Evolutionary conservation across 768 basidiomycete species (phyloP).

Genomic region (Chalciporus sphaerocephalus): DNA sequence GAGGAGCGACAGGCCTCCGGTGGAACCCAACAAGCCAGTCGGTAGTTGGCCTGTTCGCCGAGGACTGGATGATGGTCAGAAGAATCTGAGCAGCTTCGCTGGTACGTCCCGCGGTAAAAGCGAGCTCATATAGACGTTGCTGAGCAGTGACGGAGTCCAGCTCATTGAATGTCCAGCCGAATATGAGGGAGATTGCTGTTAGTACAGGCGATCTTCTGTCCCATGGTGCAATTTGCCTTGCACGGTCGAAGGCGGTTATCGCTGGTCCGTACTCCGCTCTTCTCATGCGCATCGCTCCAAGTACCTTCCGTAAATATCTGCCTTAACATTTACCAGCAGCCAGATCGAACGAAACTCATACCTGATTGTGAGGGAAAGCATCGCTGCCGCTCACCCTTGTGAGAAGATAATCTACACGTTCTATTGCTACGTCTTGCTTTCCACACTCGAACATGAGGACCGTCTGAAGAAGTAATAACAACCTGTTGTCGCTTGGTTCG

Average conservation of each 20-base stretch:
- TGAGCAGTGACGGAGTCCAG: background rate
- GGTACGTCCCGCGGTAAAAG: background rate
- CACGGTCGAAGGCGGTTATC: background rate
- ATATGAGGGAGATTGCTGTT: conserved; percentile 3
- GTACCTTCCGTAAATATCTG: conserved; percentile 1
- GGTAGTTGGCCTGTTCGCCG: too few relatives aligned
- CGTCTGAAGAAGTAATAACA: conserved; percentile 10
- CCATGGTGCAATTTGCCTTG: background rate
- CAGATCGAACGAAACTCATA: too few relatives aligned
- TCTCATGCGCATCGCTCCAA: background rate
- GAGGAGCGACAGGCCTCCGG: too few relatives aligned
- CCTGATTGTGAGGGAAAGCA: conserved; percentile 2
- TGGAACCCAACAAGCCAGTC: too few relatives aligned
- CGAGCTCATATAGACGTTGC: conserved; percentile 4
- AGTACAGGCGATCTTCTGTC: background rate
- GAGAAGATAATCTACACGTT: background rate
- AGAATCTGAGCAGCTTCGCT: background rate
- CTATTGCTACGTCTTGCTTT: conserved; percentile 1
- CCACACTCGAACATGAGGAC: background rate
- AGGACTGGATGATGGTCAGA: background rate
- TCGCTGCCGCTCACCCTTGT: background rate
- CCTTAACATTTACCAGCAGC: too few relatives aligned
- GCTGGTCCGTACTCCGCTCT: conserved; percentile 1
- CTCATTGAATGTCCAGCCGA: conserved; percentile 7
- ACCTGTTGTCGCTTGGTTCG: background rate